Evolutionary conservation across 495 filamentous ascomycete species (phyloP).

Genomic region (Amorphotheca resinae): DNA sequence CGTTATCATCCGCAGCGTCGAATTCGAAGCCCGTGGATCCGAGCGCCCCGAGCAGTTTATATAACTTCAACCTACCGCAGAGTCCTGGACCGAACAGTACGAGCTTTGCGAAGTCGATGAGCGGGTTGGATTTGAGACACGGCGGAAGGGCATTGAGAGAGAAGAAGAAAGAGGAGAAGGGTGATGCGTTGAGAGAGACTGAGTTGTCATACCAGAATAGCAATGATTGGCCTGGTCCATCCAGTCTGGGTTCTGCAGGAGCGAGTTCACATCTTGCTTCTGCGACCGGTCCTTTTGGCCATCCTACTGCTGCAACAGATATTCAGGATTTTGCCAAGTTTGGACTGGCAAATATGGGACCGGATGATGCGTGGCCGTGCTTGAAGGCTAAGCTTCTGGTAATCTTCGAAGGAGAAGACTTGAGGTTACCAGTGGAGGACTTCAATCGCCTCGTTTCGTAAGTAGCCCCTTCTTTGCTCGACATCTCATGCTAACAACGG

Average conservation of each 20-base stretch:
- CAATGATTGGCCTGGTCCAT: conserved; percentile 40
- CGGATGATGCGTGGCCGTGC: conserved; percentile 92
- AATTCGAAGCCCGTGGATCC: conserved; percentile 83
- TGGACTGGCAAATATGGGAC: conserved; percentile 67
- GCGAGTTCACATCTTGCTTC: conserved; percentile 18
- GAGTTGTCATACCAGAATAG: conserved; percentile 19
- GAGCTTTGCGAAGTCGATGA: conserved; percentile 62
- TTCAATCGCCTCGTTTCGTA: conserved; percentile 71
- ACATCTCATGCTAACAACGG: conserved; percentile 5
- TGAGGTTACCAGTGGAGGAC: conserved; percentile 84
- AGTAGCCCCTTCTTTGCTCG: conserved; percentile 16
- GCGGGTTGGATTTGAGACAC: conserved; percentile 74
- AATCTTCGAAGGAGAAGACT: conserved; percentile 86
- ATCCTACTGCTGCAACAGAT: conserved; percentile 26
- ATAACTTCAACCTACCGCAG: conserved; percentile 56
- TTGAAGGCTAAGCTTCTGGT: conserved; percentile 82
- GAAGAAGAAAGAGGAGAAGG: conserved; percentile 78
- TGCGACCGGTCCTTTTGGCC: conserved; percentile 8
- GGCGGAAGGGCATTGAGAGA: conserved; percentile 75
- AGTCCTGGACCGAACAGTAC: conserved; percentile 58
- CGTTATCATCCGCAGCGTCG: conserved; percentile 77
- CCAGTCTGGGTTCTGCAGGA: conserved; percentile 33
- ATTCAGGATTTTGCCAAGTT: conserved; percentile 39
- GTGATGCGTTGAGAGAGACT: conserved; percentile 20
- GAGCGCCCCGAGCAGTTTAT: conserved; percentile 70